Conservation (phyloP, 768 basidiomycete genomes). For the Suillus variegatus region DNA sequence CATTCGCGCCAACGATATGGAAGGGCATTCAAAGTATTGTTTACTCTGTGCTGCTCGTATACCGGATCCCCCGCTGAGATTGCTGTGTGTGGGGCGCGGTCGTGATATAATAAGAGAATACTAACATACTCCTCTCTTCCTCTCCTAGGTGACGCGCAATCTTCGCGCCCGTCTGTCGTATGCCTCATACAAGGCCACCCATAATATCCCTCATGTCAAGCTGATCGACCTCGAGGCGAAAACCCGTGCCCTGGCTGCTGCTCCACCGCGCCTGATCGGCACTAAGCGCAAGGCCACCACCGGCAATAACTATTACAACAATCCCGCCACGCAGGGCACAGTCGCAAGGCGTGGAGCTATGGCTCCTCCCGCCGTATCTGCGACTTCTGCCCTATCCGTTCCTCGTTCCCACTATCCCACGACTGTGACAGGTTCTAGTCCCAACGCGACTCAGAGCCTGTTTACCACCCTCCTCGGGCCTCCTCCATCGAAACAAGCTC, state of each 20-base stretch:
- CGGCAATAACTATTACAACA: constrained; percentile 49
- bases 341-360: constrained; percentile 42
- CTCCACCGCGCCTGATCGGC: constrained; percentile 54
- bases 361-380: constrained; percentile 40
- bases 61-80: constrained; percentile 13
- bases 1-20: constrained; percentile 23
- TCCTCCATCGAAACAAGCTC: constrained; percentile 72
- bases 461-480: constrained; percentile 77
- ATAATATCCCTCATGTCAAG: constrained; percentile 67
- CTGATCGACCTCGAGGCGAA: constrained; percentile 75
- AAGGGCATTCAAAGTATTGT: constrained; percentile 10
- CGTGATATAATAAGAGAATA: constrained; percentile 5
- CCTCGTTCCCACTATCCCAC: constrained; percentile 47
- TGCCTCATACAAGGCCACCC: constrained; percentile 81
- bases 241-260: constrained; percentile 42
- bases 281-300: constrained; percentile 55
- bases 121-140: constrained; percentile 33
- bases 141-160: constrained; percentile 70
- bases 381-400: constrained; percentile 27
- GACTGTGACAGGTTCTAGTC: constrained; percentile 34
- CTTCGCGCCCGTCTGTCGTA: constrained; percentile 80
- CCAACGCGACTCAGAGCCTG: constrained; percentile 56
- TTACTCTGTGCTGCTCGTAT: constrained; percentile 5
- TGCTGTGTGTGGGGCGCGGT: constrained; percentile 14
- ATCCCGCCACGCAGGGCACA: constrained; percentile 51